phyloP scores from a whole-genome alignment of 805 yeast genomes.

The Cyberlindnera suaveolens region DNA sequence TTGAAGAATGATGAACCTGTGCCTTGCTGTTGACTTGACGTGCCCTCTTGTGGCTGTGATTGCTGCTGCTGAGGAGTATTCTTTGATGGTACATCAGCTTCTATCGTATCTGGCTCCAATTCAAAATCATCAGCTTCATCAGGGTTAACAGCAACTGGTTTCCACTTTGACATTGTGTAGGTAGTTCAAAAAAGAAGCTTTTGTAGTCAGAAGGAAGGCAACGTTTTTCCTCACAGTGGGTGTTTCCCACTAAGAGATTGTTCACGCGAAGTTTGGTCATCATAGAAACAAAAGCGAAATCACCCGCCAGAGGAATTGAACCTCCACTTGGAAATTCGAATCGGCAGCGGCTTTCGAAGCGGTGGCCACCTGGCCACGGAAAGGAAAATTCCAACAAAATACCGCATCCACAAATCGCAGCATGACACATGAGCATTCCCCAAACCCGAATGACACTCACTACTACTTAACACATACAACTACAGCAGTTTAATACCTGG shows the following conservation, averaged over 20 bases:
- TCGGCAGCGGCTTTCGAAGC: constrained; percentile 7
- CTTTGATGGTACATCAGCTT: constrained; percentile 17
- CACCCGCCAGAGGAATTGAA: background rate
- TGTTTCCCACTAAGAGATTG: constrained; percentile 25
- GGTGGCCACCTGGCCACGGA: constrained; percentile 16
- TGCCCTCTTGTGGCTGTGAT: constrained; percentile 1
- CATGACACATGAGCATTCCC: too few relatives aligned
- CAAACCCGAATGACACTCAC: too few relatives aligned
- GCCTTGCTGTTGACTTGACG: constrained; percentile 1
- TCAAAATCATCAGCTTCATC: constrained; percentile 24
- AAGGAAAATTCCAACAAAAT: constrained; percentile 8
- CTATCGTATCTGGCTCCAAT: constrained; percentile 23
- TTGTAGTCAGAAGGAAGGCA: constrained; percentile 25
- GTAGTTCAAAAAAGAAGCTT: constrained; percentile 2
- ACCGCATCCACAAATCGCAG: background rate
- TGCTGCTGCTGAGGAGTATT: constrained; percentile 1
- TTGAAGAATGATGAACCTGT: constrained; percentile 19
- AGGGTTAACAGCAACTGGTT: constrained; percentile 23
- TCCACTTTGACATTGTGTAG: constrained; percentile 21
- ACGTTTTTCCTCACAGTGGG: constrained; percentile 25
- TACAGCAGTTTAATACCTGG: too few relatives aligned
- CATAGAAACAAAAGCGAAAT: constrained; percentile 5
- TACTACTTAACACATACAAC: too few relatives aligned
- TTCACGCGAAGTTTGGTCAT: constrained; percentile 27
- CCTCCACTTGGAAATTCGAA: constrained; percentile 12